Base-by-base conservation (phyloP, 768 basidiomycete species). In the Mrakia gelida region DNA sequence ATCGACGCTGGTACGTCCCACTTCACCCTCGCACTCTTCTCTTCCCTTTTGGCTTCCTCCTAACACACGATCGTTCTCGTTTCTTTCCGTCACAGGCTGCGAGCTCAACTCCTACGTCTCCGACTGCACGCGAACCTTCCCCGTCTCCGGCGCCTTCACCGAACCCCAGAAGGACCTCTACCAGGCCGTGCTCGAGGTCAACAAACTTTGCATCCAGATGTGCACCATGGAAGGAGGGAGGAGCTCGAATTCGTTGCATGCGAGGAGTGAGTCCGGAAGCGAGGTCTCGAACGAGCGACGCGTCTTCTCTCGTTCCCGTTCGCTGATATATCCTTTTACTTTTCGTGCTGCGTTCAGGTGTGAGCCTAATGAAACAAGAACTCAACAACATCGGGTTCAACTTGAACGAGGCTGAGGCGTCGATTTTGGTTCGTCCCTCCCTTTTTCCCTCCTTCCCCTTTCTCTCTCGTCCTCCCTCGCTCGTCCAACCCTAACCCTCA, bases 121-220 rank as follows among this genome's bases (percentile, higher is more conserved):
- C 4, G 67, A 71, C 70, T 75, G 73, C 41, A 72, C 86, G 0
- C 82, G 86, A 67, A 94, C 95, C 15, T 99, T 90, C 83, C 97
- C 97, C 2, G 91, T 89, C 26, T 90, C 90, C 0, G 95, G 95
- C 2, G 86, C 83, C 34, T 98, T 98, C 84, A 90, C 90, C 2
- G 81, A 86, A 0, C 87, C 94, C 0, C 97, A 99, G 82, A 86
- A 87, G 21, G 94, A 94, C 67, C 89, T 99, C 11, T 99, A 99
- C 84, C 86, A 87, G 23, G 92, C 91, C 13, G 88, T 94, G 11
- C 87, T 94, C 21, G 85, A 89, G 18, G 91, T 0, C 92, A 93
- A 83, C 92, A 92, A 81, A 79, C 81, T 81, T 65, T 85, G 84
- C 75, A 81, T 85, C 23, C 75, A 81, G 72, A 68, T 82, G 62